phyloP scores from a whole-genome alignment of 768 basidiomycete species.

The Boletus reticuloceps region DNA sequence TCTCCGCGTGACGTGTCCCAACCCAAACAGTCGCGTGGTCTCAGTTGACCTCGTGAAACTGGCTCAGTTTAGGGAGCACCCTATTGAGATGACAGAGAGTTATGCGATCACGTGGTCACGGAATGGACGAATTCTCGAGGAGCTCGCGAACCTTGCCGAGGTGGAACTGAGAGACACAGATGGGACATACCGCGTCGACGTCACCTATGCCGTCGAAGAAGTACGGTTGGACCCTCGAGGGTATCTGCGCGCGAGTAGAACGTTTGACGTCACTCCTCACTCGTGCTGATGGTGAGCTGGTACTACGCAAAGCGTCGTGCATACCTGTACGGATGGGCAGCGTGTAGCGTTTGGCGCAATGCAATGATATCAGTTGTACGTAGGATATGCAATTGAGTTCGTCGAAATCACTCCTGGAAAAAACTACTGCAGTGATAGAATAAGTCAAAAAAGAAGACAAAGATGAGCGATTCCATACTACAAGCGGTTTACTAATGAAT shows the following conservation, averaged over 20 bases:
- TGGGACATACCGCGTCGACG: slow-evolving; percentile 45
- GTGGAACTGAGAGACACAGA: slow-evolving; percentile 38
- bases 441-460: slow-evolving; percentile 14
- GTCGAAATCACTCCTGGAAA: slow-evolving; percentile 6
- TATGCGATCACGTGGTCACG: slow-evolving; percentile 58
- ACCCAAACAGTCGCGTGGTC: slow-evolving; percentile 34
- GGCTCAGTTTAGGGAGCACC: slow-evolving; percentile 48
- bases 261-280: slow-evolving; percentile 8
- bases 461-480: slow-evolving; percentile 25
- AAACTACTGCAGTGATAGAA: slow-evolving; percentile 23
- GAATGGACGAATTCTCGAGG: slow-evolving; percentile 42
- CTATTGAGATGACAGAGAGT: slow-evolving; percentile 37
- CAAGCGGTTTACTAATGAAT: slow-evolving; percentile 23
- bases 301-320: not conserved
- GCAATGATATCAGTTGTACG: slow-evolving; percentile 11
- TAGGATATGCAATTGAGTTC: slow-evolving; percentile 12
- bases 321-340: not conserved
- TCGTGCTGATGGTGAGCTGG: not conserved
- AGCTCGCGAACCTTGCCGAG: slow-evolving; percentile 49
- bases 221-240: slow-evolving; percentile 47
- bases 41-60: slow-evolving; percentile 57
- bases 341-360: not conserved
- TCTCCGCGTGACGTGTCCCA: slow-evolving; percentile 39
- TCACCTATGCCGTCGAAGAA: slow-evolving; percentile 55
- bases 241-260: slow-evolving; percentile 26